Base-by-base conservation (phyloP, 2,329 filamentous ascomycete species). In the Rutstroemia sydowiana region DNA sequence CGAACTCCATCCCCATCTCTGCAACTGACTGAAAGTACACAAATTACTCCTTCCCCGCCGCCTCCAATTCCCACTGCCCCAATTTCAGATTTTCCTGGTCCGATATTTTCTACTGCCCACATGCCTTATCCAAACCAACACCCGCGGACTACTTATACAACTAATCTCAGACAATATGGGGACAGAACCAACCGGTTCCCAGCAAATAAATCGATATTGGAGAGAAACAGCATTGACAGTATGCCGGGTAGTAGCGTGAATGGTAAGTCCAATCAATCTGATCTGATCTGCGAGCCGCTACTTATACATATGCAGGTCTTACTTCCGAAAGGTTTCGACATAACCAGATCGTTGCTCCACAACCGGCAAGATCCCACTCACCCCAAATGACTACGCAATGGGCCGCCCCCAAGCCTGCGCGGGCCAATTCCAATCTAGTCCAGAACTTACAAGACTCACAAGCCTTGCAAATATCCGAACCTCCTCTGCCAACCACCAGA, bases 21-120 rank as follows among this genome's bases (percentile, higher is more conserved):
- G 39, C 31, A 43, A 18, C 48, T 28, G 32, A 43, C 45, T 21
- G 48, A 45, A 16, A 45, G 23, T 39, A 45, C 48, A 43, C 48
- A 46, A 39, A 51, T 51, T 37, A 51, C 41, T 18, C 48, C 48
- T 23, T 51, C 48, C 30, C 48, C 48, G 41, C 48, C 48, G 26
- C 48, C 48, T 16, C 48, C 48, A n/a, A 51, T 51, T 46, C 48
- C 48, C 13, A 51, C 48, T 39, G 48, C 48, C 16, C 48, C 48
- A 31, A 51, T 51, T 16, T 45, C 41, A 13, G 48, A 51, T 16
- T 51, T 51, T 18, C 41, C 48, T 31, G 41, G 48, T 18, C 16
- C 48, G 5, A 39, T 45, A 11, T 45, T 51, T 32, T 16, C 48
- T 31, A 51, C 18, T 46, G 45, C 41, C 21, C 48, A 51, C 16